Base-by-base conservation (phyloP, 345 rosid species). In the Salix viminalis region DNA sequence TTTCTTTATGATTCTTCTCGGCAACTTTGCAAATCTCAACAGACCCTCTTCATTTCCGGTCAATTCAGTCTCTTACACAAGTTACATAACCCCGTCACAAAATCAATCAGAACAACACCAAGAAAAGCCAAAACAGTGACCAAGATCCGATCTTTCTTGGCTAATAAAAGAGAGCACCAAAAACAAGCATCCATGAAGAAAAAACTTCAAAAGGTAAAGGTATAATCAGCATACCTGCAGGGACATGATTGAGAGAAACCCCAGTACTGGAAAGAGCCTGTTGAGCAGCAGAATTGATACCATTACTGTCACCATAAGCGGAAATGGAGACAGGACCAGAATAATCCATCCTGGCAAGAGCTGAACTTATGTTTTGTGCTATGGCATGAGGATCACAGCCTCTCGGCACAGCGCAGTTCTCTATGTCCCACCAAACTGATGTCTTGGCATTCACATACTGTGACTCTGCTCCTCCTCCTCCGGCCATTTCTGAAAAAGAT, bases 401-500 rank as follows among this genome's bases (percentile, higher is more conserved):
- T 72, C 81, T 89, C 0, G 98, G 95, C 1, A 94, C 97, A 41
- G 85, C 92, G 61, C 97, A 94, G 71, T 92, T 94, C 86, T 92
- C 98, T 44, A 91, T 91, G 79, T 94, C 98, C 98, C 97, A 94
- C 97, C 97, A 94, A 15, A 91, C 97, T 64, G 98, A 91, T 12
- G 87, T 92, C 88, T 91, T 94, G 19, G 94, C 94, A 60, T 41
- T 65, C 60, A 75, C 87, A 78, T 94, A 92, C 85, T 94, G 92
- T 39, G 83, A 24, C 56, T 88, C 96, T 73, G 89, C 91, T 73
- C 61, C 68, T 68, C 76, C 85, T 60, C 60, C 76, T 9, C 74
- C 81, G 54, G 76, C 50, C 61, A 32, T 64, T 8, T 3, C 26
- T 56, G 61, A 8, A 12, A 56, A 7, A 21, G 4, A 54, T 54